Base-by-base conservation (phyloP, 2,329 filamentous ascomycete genomes). In the Paecilomyces formosus region DNA sequence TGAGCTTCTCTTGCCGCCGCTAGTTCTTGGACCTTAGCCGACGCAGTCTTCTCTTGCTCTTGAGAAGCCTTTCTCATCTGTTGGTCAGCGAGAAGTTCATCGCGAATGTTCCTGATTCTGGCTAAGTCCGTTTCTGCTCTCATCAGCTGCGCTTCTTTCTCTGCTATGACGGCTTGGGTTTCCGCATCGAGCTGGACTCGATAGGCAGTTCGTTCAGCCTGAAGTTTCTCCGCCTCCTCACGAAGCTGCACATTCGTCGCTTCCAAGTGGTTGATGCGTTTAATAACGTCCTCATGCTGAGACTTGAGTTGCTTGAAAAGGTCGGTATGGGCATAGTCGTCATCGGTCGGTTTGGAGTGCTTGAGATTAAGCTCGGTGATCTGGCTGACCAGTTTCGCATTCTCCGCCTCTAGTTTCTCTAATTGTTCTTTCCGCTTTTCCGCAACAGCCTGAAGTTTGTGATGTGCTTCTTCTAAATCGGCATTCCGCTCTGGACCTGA, bases 261-360 rank as follows among this genome's bases (percentile, higher is more conserved):
- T 74, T 97, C 93, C 13, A 97, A 77, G 66, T 93, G 87, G 72
- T 99, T 99, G 68, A 96, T 87, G 39, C 91, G 87, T 72, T 90
- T 93, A 65, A 97, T 91, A 8, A 96, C 84, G 66, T 97, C 93
- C 68, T 97, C 94, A 66, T 95, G 90, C 67, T 97, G 91, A 24
- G 83, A 84, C 75, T 92, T 95, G 69, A 97, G 83, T 62, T 89
- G 86, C 75, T 96, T 97, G 82, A 96, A 99, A 2, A 96, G 82
- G 66, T 97, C 92, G 3, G 92, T 96, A 58, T 91, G 87, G 49
- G 92, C 87, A 70, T 95, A 97, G 66, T 99, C 94, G 62, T 99
- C 94, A 67, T 99, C 94, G 0, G 89, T 88, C 52, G 92, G 79
- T 57, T 84, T 87, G 13, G 90, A 86, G 54, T 89, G 80, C 71